Evolutionary conservation across 805 yeast genomes (phyloP).

Genomic region (Saturnispora quitensis): DNA sequence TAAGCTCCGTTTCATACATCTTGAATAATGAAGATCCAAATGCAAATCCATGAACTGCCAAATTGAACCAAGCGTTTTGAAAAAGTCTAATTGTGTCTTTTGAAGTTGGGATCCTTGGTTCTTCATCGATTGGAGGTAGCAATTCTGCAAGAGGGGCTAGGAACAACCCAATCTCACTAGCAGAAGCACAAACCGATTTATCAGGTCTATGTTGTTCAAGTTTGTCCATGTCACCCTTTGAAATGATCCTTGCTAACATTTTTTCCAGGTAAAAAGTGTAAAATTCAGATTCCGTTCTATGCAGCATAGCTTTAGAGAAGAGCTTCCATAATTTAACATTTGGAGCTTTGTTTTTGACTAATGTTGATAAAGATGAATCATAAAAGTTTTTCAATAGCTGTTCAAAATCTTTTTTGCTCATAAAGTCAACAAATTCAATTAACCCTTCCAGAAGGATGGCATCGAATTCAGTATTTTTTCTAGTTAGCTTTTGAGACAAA

Average conservation of each 20-base stretch:
- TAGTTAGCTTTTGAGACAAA: conserved; percentile 61
- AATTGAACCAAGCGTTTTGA: conserved; percentile 88
- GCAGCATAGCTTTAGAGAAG: conserved; percentile 31
- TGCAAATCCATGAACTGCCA: conserved; percentile 86
- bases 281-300: conserved; percentile 33
- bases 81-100: conserved; percentile 49
- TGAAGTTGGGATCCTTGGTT: conserved; percentile 37
- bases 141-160: conserved; percentile 69
- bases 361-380: conserved; percentile 37
- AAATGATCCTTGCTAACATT: conserved; percentile 54
- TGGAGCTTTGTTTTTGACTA: conserved; percentile 25
- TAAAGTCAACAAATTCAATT: conserved; percentile 49
- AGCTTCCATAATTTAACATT: conserved; percentile 37
- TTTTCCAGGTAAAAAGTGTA: conserved; percentile 54
- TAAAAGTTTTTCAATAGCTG: conserved; percentile 52
- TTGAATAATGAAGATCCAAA: conserved; percentile 42
- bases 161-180: conserved; percentile 52
- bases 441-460: conserved; percentile 51
- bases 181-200: conserved; percentile 59
- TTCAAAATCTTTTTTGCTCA: conserved; percentile 59
- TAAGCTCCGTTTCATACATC: conserved; percentile 39
- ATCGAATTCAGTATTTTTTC: conserved; percentile 44
- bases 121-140: conserved; percentile 48
- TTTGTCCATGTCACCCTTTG: conserved; percentile 71
- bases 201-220: conserved; percentile 72